Evolutionary conservation across 306 rosid species (phyloP).

Genomic region (Oemleria cerasiformis): DNA sequence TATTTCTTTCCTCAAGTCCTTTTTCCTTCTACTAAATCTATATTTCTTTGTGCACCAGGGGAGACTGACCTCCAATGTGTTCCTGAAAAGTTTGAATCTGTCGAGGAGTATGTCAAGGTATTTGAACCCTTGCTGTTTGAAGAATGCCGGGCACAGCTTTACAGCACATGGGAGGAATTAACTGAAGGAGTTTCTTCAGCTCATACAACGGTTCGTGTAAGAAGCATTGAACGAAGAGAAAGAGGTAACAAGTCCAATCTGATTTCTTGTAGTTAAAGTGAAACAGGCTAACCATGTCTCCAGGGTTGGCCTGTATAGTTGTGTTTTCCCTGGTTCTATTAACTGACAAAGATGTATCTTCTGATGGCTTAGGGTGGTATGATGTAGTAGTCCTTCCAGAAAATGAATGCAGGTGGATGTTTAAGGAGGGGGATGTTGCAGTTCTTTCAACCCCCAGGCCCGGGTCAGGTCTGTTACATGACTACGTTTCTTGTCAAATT

Average conservation of each 20-base stretch:
- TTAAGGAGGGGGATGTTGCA: conserved; percentile 99
- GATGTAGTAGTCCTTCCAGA: conserved; percentile 88
- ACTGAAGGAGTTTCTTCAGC: conserved; percentile 77
- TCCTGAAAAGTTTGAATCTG: conserved; percentile 89
- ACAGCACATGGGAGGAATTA: conserved; percentile 94
- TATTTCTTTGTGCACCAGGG: conserved; percentile 52
- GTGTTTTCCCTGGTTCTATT: conserved; percentile 10
- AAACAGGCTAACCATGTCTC: not conserved
- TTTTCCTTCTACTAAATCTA: conserved; percentile 30
- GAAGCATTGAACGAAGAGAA: conserved; percentile 83
- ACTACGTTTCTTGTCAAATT: conserved; percentile 12
- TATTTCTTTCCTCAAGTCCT: conserved; percentile 13
- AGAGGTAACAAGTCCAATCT: conserved; percentile 55
- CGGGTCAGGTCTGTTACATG: conserved; percentile 71
- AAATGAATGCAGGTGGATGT: conserved; percentile 86
- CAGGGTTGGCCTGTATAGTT: not conserved
- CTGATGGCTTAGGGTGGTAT: conserved; percentile 77
- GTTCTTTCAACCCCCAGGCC: conserved; percentile 88
- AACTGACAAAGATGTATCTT: conserved; percentile 22
- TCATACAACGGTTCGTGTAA: conserved; percentile 84
- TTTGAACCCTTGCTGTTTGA: conserved; percentile 98
- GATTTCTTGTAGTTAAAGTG: not conserved
- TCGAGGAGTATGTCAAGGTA: conserved; percentile 84
- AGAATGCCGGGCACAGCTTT: conserved; percentile 98
- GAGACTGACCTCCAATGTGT: conserved; percentile 88